phyloP scores from a whole-genome alignment of 2,329 filamentous ascomycete species.

The Metarhizium humberi region DNA sequence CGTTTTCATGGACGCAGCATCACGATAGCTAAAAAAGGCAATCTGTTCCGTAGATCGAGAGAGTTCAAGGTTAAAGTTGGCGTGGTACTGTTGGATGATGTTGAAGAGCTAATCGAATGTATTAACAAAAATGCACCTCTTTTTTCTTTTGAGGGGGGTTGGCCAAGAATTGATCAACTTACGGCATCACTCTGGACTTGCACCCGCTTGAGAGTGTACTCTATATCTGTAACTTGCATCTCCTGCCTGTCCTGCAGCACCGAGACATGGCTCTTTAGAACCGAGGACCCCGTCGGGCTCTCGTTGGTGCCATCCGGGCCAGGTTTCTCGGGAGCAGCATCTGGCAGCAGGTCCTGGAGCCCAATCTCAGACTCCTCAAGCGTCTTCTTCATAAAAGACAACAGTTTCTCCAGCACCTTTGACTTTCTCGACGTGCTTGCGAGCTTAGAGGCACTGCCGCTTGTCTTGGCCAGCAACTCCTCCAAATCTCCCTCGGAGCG shows the following conservation, averaged over 20 bases:
- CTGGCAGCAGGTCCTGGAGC: neutral
- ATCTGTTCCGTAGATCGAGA: conserved; percentile 20
- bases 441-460: conserved; percentile 24
- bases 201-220: conserved; percentile 26
- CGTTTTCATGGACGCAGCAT: conserved; percentile 34
- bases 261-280: conserved; percentile 17
- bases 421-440: conserved; percentile 28
- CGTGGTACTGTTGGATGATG: conserved; percentile 28
- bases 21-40: conserved; percentile 26
- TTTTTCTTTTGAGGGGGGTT: no score
- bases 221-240: conserved; percentile 27
- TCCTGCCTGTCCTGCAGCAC: conserved; percentile 22
- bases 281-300: conserved; percentile 5
- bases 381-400: conserved; percentile 18
- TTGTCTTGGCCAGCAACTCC: conserved; percentile 22
- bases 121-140: conserved; percentile 2
- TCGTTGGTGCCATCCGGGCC: neutral
- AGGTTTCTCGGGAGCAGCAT: neutral
- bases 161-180: conserved; percentile 7
- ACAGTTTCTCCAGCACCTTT: conserved; percentile 22
- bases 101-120: conserved; percentile 22
- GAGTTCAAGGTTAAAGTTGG: conserved; percentile 22
- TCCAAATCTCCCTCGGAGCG: conserved; percentile 20
- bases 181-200: conserved; percentile 31
- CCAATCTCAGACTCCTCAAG: neutral